Evolutionary conservation across 2,329 filamentous ascomycete species (phyloP).

Genomic region (Ceratocystiopsis minuta): DNA sequence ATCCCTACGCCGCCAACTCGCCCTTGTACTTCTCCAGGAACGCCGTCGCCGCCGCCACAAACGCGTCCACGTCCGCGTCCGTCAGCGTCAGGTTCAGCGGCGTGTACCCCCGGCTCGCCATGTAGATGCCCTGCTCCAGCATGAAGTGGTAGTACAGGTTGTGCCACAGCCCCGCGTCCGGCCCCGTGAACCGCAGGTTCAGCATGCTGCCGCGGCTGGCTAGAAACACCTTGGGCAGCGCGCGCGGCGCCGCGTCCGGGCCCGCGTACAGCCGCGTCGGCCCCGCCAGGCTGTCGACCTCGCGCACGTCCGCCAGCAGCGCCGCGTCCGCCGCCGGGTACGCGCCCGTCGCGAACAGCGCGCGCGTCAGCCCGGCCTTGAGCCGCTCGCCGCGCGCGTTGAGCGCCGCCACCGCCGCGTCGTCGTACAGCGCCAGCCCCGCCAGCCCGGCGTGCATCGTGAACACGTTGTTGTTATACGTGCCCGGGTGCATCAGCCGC

Average conservation of each 20-base stretch:
- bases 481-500: slow-evolving; percentile 34
- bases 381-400: slow-evolving; percentile 16
- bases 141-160: slow-evolving; percentile 13
- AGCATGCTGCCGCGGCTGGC: slow-evolving; percentile 16
- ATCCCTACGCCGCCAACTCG: neutral
- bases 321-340: slow-evolving; percentile 11
- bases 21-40: slow-evolving; percentile 3
- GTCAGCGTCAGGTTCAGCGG: slow-evolving; percentile 11
- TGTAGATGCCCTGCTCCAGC: slow-evolving; percentile 12
- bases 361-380: slow-evolving; percentile 9
- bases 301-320: slow-evolving; percentile 1
- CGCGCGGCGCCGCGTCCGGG: neutral
- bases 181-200: slow-evolving; percentile 20
- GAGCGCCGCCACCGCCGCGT: slow-evolving; percentile 15
- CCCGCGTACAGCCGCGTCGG: slow-evolving; percentile 2
- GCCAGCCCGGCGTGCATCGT: slow-evolving; percentile 36
- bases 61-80: slow-evolving; percentile 9
- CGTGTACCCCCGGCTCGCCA: slow-evolving; percentile 11
- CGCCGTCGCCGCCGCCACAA: slow-evolving; percentile 7
- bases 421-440: slow-evolving; percentile 20
- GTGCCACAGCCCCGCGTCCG: slow-evolving; percentile 11
- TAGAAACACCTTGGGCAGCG: slow-evolving; percentile 5
- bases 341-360: slow-evolving; percentile 14
- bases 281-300: slow-evolving; percentile 6
- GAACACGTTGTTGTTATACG: slow-evolving; percentile 43